Percentiles rank a stretch among this genome's conserved stretches.
phyloP scores from a whole-genome alignment of 371 early-diverging fungal genomes.

The Aphelidium insulamus region DNA sequence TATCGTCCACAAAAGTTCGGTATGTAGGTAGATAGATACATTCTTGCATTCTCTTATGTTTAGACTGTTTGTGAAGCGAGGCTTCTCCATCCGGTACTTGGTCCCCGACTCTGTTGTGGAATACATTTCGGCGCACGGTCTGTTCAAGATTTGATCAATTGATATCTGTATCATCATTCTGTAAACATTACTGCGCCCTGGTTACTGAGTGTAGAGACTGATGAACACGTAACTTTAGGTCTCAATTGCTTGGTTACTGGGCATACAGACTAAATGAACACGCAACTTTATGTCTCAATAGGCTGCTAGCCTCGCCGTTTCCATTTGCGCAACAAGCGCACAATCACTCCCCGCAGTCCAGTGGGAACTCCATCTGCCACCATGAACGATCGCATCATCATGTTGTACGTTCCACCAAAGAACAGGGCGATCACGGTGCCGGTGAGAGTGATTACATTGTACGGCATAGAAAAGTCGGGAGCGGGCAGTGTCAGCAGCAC shows the following conservation, averaged over 20 bases:
- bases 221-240: no score
- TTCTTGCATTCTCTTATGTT: neutral
- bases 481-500: constrained; percentile 67
- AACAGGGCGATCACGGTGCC: constrained; percentile 82
- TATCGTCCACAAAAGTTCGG: constrained; percentile 81
- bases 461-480: constrained; percentile 95
- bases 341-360: no score
- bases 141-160: no score
- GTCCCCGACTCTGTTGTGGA: constrained; percentile 78
- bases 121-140: constrained; percentile 52
- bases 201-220: no score
- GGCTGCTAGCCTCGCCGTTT: no score
- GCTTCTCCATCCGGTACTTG: constrained; percentile 85
- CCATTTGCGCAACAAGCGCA: no score
- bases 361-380: constrained; percentile 9
- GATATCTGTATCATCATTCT: no score
- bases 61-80: constrained; percentile 76
- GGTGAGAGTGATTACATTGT: constrained; percentile 90
- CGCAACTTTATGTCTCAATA: no score
- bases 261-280: no score
- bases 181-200: no score
- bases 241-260: no score
- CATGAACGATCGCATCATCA: constrained; percentile 38
- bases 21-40: no score
- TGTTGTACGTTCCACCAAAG: constrained; percentile 80